phyloP scores from a whole-genome alignment of 495 filamentous ascomycete genomes.

The Bathelium albidoporum region DNA sequence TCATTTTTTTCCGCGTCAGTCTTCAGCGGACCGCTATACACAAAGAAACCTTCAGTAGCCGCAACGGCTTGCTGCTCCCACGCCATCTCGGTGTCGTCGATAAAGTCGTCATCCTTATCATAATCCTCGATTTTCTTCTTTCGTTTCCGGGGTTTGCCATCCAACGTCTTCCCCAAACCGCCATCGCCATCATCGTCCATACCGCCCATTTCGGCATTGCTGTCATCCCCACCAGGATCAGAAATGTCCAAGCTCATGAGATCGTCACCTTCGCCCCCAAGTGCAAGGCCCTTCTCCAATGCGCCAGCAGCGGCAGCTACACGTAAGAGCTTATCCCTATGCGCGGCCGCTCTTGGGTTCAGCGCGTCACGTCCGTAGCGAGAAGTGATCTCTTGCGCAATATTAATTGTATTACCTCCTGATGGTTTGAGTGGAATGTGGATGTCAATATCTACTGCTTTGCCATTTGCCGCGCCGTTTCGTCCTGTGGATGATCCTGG shows the following conservation, averaged over 20 bases:
- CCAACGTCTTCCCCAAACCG: conserved; percentile 33
- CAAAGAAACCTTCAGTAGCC: conserved; percentile 59
- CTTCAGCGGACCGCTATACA: conserved; percentile 39
- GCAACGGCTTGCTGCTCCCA: conserved; percentile 95
- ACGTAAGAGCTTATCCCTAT: conserved; percentile 66
- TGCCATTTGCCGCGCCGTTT: conserved; percentile 31
- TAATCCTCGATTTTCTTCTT: conserved; percentile 91
- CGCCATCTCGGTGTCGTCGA: conserved; percentile 88
- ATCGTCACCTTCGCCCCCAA: conserved; percentile 41
- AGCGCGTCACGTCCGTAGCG: conserved; percentile 89
- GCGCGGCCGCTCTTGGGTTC: conserved; percentile 80
- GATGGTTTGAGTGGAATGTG: conserved; percentile 70
- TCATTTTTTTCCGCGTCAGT: conserved; percentile 39
- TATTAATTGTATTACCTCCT: conserved; percentile 85
- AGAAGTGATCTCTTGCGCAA: conserved; percentile 85
- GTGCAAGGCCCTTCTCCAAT: conserved; percentile 48
- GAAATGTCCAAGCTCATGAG: conserved; percentile 42
- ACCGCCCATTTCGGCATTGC: conserved; percentile 68
- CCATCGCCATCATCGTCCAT: conserved; percentile 37
- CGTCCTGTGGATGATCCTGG: neutral
- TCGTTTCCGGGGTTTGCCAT: conserved; percentile 57
- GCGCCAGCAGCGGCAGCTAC: conserved; percentile 77
- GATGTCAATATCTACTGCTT: conserved; percentile 71
- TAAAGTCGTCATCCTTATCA: conserved; percentile 92
- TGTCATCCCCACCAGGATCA: conserved; percentile 33